Evolutionary conservation across 2,329 filamentous ascomycete species (phyloP), one percentile per base, ranked within the genome.

Genomic region (Neocucurbitaria cava): DNA sequence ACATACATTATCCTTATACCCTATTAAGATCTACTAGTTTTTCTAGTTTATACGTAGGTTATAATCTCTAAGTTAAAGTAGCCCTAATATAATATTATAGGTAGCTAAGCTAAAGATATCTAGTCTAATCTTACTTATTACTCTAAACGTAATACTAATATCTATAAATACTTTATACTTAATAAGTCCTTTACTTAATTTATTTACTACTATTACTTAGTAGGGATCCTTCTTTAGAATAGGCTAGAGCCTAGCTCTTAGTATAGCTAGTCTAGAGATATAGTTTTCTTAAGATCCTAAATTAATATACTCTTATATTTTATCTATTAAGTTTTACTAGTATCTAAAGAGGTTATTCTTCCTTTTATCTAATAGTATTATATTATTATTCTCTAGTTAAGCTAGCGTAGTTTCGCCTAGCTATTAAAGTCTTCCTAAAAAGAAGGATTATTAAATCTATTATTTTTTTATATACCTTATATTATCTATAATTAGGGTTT

Each of bases 21-120:
- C 15, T 38, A 36, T 46, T 46, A 39, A 39, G 21, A 46, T 11
- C 15, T 6, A 26, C 23, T 46, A 46, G 21, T 46, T 36, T n/a
- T 46, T 46, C 44, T 46, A 46, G 24, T 46, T 18, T 24, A 46
- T 36, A 24, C n/a, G 7, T 8, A 18, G 18, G 24, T 46, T 46
- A 38, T 36, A 46, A 24, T 38, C 33, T 39, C 18, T 3, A 17
- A 46, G 33, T 33, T 46, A 46, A 24, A 18, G 33, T 26, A 46
- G 33, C 13, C 33, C 33, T 46, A 46, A 26, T 38, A 46, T 46
- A 26, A 38, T 46, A 38, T 46, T 26, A n/a, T 46, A 24, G 17
- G 11, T 18, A 18, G 33, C 44, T 38, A 47, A 28, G 20, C 23
- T 47, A 47, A 39, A 21, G 21, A 23, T 39, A 39, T 39, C 18